A percentile compares a stretch with the other conserved stretches of the same genome.
Conservation (phyloP, 106 monocot species). For the Allium cepa region DNA sequence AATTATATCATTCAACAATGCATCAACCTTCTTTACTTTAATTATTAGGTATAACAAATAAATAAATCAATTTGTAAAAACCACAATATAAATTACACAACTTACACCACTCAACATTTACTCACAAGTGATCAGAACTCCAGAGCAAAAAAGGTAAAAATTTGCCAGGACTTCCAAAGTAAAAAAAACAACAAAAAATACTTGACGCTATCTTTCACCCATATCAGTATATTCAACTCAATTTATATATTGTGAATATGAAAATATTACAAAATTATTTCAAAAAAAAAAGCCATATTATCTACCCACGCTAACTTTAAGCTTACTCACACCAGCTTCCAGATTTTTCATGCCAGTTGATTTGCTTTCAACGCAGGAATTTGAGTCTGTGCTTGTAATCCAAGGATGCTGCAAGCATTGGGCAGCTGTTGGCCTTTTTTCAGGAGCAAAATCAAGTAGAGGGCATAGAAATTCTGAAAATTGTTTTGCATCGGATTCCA, state of each 20-base stretch:
- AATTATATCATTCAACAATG: too few relatives aligned
- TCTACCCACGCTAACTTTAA: constrained; percentile 14
- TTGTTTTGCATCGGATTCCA: constrained; percentile 41
- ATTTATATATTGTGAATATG: background rate
- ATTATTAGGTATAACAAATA: constrained; percentile 4
- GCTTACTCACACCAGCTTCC: constrained; percentile 19
- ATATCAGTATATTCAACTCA: background rate
- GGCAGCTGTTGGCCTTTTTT: constrained; percentile 68
- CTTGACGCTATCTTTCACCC: background rate
- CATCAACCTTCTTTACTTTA: too few relatives aligned
- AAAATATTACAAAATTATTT: background rate
- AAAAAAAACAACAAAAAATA: background rate
- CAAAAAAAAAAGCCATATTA: background rate
- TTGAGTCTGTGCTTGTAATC: constrained; percentile 18
- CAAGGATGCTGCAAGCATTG: constrained; percentile 67
- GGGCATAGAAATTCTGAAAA: constrained; percentile 70
- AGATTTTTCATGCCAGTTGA: constrained; percentile 13
- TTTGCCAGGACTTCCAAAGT: background rate
- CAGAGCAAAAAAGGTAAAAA: constrained; percentile 7
- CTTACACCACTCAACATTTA: constrained; percentile 6
- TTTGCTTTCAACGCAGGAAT: constrained; percentile 4
- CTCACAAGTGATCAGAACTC: background rate
- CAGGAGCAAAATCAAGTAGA: constrained; percentile 74
- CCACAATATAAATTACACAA: constrained; percentile 1
- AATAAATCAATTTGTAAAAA: background rate